These are phyloP conservation scores for Phytophthora colocasiae DNA, from an alignment of 352 stramenopile species.

Conservation along the genomic window DNA sequence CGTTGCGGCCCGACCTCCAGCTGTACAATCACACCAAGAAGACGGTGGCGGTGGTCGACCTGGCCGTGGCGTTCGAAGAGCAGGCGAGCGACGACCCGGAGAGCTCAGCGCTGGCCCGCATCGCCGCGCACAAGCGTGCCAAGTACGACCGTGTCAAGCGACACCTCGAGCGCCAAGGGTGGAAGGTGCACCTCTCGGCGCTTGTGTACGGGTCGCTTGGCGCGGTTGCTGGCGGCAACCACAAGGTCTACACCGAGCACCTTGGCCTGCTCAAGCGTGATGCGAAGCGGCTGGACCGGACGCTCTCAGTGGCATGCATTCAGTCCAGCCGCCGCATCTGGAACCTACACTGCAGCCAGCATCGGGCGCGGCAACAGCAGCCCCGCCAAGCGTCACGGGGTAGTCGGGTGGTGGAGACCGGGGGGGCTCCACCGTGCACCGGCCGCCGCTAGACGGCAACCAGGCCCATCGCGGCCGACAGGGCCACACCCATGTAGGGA, in stretches of 20 bases:
- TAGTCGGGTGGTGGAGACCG: constrained; percentile 15
- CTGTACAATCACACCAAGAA: not conserved
- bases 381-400: constrained; percentile 7
- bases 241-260: constrained; percentile 4
- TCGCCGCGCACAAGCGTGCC: not conserved
- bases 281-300: constrained; percentile 10
- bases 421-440: constrained; percentile 9
- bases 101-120: not conserved
- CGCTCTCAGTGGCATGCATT: constrained; percentile 9
- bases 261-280: constrained; percentile 12
- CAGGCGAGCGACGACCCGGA: not conserved
- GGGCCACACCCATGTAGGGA: no score
- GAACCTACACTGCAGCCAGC: constrained; percentile 8
- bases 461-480: no score
- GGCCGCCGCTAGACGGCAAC: constrained; percentile 7
- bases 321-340: constrained; percentile 16
- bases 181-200: constrained; percentile 10
- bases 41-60: not conserved
- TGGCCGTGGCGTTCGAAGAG: not conserved
- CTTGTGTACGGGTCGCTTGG: constrained; percentile 18
- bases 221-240: not conserved
- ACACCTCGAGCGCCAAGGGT: constrained; percentile 7
- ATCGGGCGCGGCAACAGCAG: constrained; percentile 7
- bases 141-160: not conserved
- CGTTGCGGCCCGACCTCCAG: constrained; percentile 20